Evolutionary conservation across 1,284 basidiomycete species (phyloP).

Genomic region (Cryptococcus sp.): DNA sequence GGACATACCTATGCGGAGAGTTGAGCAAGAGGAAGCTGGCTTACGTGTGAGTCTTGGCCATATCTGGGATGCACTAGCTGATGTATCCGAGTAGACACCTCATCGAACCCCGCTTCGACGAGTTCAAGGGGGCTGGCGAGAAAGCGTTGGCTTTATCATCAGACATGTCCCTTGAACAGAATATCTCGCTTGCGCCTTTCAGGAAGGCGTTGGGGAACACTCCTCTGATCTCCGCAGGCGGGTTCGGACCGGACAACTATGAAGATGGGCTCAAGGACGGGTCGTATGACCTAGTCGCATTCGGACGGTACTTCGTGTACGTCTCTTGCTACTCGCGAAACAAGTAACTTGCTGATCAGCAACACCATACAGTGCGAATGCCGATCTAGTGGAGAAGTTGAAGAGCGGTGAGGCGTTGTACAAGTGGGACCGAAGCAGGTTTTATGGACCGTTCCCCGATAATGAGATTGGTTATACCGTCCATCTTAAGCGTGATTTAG

Average conservation of each 20-base stretch:
- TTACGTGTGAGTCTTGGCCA: slow-evolving; percentile 24
- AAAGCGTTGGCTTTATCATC: slow-evolving; percentile 12
- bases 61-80: neutral
- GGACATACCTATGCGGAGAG: slow-evolving; percentile 36
- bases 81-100: slow-evolving; percentile 18
- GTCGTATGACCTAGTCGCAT: slow-evolving; percentile 33
- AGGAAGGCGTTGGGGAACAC: slow-evolving; percentile 25
- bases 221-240: slow-evolving; percentile 35
- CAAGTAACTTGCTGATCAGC: slow-evolving; percentile 2
- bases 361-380: slow-evolving; percentile 17
- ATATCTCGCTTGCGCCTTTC: slow-evolving; percentile 35
- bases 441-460: slow-evolving; percentile 43
- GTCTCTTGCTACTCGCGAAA: slow-evolving; percentile 1
- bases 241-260: slow-evolving; percentile 30
- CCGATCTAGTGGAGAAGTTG: slow-evolving; percentile 35
- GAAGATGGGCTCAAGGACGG: slow-evolving; percentile 20
- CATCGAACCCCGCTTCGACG: slow-evolving; percentile 45
- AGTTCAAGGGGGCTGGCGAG: slow-evolving; percentile 27
- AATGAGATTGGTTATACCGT: slow-evolving; percentile 43
- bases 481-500: slow-evolving; percentile 21
- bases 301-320: slow-evolving; percentile 37
- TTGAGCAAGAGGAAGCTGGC: slow-evolving; percentile 21
- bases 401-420: slow-evolving; percentile 25
- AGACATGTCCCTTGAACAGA: slow-evolving; percentile 8
- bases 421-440: slow-evolving; percentile 33